phyloP scores from a whole-genome alignment of 2,329 filamentous ascomycete genomes.

The Epichloe aotearoae region DNA sequence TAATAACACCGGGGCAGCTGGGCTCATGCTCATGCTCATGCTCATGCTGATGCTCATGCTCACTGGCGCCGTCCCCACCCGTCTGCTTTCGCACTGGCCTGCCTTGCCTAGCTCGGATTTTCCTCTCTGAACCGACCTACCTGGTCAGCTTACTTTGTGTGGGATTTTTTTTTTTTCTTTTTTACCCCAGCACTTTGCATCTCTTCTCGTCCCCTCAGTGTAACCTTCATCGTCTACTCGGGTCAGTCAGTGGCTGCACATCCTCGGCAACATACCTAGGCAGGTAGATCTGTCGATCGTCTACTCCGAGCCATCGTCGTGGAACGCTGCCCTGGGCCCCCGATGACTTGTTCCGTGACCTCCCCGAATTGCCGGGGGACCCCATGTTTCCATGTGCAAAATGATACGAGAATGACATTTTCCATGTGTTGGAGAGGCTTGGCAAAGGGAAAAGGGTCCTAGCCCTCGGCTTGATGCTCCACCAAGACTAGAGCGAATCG shows the following conservation, averaged over 20 bases:
- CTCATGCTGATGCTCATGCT: no score
- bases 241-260: no score
- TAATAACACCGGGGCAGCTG: no score
- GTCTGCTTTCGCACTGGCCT: background rate
- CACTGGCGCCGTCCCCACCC: background rate
- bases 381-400: background rate
- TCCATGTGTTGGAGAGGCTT: background rate
- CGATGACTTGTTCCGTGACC: background rate
- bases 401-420: background rate
- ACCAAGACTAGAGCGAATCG: background rate
- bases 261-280: no score
- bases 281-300: no score
- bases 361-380: background rate
- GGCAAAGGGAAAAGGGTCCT: background rate
- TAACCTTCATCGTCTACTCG: no score
- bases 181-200: no score
- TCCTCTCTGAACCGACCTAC: background rate
- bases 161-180: no score
- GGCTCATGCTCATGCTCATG: no score
- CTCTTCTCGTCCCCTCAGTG: no score
- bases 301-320: background rate
- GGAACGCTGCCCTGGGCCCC: background rate
- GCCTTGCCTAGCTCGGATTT: background rate
- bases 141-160: no score
- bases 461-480: background rate